Evolutionary conservation across 108 stramenopile species (phyloP), one percentile per base, ranked within the genome.

Genomic region (Cylindrotheca fusiformis): DNA sequence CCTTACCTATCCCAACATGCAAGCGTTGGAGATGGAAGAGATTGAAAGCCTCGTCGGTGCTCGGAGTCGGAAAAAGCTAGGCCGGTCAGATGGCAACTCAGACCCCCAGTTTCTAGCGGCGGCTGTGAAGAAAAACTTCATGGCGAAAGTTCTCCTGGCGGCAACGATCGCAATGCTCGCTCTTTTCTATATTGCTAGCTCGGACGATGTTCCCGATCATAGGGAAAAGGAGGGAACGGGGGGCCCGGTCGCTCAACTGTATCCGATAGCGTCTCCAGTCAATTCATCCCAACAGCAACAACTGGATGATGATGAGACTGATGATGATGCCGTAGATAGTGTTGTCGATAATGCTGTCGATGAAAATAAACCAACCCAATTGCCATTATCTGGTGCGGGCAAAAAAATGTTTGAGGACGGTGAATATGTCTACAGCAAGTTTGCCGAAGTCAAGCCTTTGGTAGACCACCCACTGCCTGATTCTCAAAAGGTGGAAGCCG

Each of bases 21-120:
- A 73, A 23, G 65, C 47, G 3, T 54, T 74, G 48, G 73, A 74
- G 48, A 74, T 74, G 73, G 73, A 74, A 61, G 52, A 55, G 17
- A 30, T 63, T 45, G 68, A 60, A 30, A 55, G 41, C 61, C 54
- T 62, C 19, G 27, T 62, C 2, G 41, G 47, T 28, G 27, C 27
- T 1, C 14, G 54, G 22, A 60, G 20, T 20, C 55, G 58, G 23
- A 68, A 53, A 23, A 50, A 44, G 14, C 32, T 51, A 2, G 54
- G 53, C 28, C 20, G 24, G 18, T 22, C 18, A 27, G 36, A 25
- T 41, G 6, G 24, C 26, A 29, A 20, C 19, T 29, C 31, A 14
- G 22, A 31, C 23, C 12, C 2, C 54, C 28, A 45, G 23, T 30
- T 20, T 5, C 6, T 5, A 31, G 41, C 21, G 2, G 48, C 25